Conservation (phyloP, 1,284 basidiomycete genomes). For the Rhizoctonia solani region DNA sequence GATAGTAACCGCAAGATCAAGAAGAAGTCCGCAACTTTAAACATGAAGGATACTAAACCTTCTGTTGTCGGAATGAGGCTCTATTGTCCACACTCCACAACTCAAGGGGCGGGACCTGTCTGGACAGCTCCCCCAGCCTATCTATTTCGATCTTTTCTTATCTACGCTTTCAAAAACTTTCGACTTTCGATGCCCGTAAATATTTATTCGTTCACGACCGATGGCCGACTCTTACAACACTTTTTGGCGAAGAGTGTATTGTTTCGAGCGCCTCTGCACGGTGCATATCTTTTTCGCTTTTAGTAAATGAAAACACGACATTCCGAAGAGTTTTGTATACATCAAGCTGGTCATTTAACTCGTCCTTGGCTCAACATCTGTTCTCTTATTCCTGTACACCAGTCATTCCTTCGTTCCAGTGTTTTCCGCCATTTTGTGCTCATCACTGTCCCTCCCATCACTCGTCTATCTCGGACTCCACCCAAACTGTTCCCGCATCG, state of each 20-base stretch:
- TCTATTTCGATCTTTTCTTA: neutral
- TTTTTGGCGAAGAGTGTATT: constrained; percentile 14
- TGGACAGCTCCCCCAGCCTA: constrained; percentile 8
- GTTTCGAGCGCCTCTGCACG: constrained; percentile 29
- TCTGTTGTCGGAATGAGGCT: constrained; percentile 22
- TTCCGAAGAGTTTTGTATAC: constrained; percentile 3
- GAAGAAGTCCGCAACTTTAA: neutral
- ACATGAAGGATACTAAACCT: constrained; percentile 6
- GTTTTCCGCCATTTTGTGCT: neutral
- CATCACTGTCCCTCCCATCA: neutral
- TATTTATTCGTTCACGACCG: constrained; percentile 30
- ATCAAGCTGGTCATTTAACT: neutral
- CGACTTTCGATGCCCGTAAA: constrained; percentile 8
- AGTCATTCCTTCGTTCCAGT: constrained; percentile 19
- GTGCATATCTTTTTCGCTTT: constrained; percentile 10
- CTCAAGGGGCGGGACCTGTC: constrained; percentile 18
- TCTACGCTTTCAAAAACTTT: neutral
- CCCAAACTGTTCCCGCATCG: neutral
- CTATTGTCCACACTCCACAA: neutral
- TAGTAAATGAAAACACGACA: constrained; percentile 11
- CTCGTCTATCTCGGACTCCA: constrained; percentile 1
- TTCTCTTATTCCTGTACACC: constrained; percentile 22
- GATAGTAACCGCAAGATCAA: constrained; percentile 2
- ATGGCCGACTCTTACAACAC: constrained; percentile 5
- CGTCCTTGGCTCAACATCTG: neutral